These are phyloP conservation scores for Botryotinia calthae DNA, from an alignment of 2,329 filamentous ascomycete genomes.

Conservation along the genomic window DNA sequence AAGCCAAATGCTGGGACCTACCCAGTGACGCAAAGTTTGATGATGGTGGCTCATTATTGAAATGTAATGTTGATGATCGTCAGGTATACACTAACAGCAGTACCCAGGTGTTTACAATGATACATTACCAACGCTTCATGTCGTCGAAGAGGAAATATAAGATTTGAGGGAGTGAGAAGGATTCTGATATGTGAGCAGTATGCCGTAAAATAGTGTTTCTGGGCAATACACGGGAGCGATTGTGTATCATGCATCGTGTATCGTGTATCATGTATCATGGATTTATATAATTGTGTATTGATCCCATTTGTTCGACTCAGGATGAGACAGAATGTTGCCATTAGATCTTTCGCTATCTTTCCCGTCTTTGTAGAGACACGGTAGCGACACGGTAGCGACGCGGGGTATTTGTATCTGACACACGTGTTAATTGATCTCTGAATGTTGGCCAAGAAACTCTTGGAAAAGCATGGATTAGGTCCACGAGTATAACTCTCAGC, in stretches of 20 bases:
- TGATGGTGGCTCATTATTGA: background rate
- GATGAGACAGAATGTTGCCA: constrained; percentile 1
- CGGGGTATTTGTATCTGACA: constrained; percentile 9
- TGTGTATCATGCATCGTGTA: background rate
- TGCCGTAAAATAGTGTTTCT: background rate
- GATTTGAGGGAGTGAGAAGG: constrained; percentile 17
- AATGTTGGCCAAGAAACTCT: background rate
- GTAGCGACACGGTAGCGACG: background rate
- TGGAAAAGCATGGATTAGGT: background rate
- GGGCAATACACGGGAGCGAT: constrained; percentile 8
- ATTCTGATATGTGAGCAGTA: background rate
- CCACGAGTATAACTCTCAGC: background rate
- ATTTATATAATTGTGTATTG: background rate
- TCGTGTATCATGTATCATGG: background rate
- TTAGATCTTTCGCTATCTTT: constrained; percentile 1
- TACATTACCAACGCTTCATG: background rate
- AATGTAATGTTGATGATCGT: background rate
- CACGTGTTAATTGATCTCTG: background rate
- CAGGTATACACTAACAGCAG: background rate
- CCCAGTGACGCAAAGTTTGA: background rate
- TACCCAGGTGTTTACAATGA: background rate
- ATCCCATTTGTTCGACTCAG: constrained; percentile 1
- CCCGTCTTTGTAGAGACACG: background rate
- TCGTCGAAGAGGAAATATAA: background rate
- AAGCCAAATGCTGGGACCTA: background rate